A percentile compares a stretch with the other conserved stretches of the same genome.
phyloP scores from a whole-genome alignment of 1,139 yeast species.

The Pichia sp. region DNA sequence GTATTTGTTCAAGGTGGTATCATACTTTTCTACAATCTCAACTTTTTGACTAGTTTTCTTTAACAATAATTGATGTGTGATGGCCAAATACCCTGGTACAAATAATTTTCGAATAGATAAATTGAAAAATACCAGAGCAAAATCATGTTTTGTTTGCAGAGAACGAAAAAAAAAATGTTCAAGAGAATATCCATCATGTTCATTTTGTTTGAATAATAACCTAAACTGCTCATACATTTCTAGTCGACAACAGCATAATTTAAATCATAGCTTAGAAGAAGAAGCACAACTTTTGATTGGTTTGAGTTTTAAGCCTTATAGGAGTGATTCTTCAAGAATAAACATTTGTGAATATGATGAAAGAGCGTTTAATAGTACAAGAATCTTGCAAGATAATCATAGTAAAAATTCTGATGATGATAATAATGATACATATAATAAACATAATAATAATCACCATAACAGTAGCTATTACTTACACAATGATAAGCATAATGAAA shows the following conservation, averaged over 20 bases:
- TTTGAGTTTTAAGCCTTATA: background rate
- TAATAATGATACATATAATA: background rate
- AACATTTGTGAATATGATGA: background rate
- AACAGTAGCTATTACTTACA: background rate
- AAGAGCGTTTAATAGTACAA: background rate
- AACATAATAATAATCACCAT: background rate
- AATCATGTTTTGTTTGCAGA: conserved; percentile 19
- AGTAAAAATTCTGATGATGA: background rate
- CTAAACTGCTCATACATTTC: conserved; percentile 11
- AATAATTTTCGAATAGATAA: conserved; percentile 12
- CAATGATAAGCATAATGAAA: background rate
- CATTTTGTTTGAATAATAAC: conserved; percentile 14
- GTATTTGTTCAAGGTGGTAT: too few relatives aligned
- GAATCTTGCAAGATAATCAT: background rate
- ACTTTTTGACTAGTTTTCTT: background rate
- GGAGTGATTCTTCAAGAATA: background rate
- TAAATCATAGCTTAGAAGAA: conserved; percentile 2
- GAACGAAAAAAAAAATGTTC: conserved; percentile 17
- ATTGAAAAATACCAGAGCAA: conserved; percentile 11
- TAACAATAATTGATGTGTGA: background rate
- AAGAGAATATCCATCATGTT: conserved; percentile 17
- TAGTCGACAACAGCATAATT: background rate
- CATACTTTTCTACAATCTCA: background rate
- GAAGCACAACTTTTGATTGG: conserved; percentile 10
- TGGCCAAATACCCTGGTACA: conserved; percentile 11